phyloP scores from a whole-genome alignment of 257 asterid species.

The Solanum appendiculatum region DNA sequence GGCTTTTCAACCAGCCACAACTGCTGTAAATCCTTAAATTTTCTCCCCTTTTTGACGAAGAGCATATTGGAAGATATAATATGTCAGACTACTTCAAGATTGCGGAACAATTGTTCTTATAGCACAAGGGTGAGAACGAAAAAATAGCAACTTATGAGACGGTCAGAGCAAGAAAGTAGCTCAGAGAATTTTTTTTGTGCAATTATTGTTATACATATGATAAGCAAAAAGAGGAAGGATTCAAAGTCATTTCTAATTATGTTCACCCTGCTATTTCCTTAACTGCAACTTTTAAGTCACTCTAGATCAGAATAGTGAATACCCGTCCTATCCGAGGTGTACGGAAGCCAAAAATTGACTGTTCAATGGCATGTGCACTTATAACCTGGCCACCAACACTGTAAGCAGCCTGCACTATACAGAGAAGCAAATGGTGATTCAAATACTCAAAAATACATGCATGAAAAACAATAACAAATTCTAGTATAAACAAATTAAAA shows the following conservation, averaged over 20 bases:
- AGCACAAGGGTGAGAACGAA: not conserved
- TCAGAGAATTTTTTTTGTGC: not conserved
- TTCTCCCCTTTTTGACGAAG: not conserved
- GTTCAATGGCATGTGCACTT: constrained; percentile 48
- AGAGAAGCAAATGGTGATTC: constrained; percentile 7
- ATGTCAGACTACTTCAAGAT: not conserved
- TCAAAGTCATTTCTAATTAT: not conserved
- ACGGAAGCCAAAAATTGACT: constrained; percentile 41
- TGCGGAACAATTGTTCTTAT: not conserved
- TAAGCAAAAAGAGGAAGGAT: not conserved
- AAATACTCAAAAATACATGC: not conserved
- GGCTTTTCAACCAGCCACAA: not conserved
- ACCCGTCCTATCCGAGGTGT: constrained; percentile 55
- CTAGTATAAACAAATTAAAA: not conserved
- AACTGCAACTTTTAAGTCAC: not conserved
- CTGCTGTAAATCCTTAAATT: too few species aligned
- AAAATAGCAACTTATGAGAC: not conserved
- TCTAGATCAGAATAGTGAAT: not conserved
- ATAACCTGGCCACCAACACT: constrained; percentile 42
- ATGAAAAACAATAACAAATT: not conserved
- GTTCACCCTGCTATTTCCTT: not conserved
- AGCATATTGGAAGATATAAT: not conserved
- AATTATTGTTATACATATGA: not conserved
- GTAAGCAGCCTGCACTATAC: constrained; percentile 55
- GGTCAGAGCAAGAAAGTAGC: not conserved